Conservation (phyloP, 352 stramenopile species). For the Phytopythium chamaehyphon region DNA sequence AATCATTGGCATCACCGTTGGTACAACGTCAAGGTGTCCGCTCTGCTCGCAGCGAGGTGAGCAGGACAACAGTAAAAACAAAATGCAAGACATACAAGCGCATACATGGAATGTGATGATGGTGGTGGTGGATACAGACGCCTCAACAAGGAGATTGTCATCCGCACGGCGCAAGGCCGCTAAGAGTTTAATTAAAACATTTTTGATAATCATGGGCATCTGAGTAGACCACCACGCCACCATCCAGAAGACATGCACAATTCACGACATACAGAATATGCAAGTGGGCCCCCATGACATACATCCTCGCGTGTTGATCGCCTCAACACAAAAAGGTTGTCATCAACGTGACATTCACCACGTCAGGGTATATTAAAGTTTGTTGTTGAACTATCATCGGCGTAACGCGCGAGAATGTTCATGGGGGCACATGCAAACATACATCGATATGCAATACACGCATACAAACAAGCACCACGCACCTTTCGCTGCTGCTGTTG, state of each 20-base stretch:
- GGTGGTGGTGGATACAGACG: constrained; percentile 1
- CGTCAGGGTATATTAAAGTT: constrained; percentile 87
- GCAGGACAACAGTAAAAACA: too few relatives aligned
- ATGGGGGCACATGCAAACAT: background rate
- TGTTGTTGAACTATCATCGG: constrained; percentile 53
- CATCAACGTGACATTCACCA: constrained; percentile 31
- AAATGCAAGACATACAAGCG: background rate
- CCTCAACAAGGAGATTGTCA: constrained; percentile 13
- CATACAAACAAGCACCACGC: constrained; percentile 13
- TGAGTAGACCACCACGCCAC: too few relatives aligned
- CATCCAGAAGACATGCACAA: constrained; percentile 2
- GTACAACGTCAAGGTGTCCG: too few relatives aligned
- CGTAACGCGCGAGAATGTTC: constrained; percentile 12
- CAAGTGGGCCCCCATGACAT: background rate
- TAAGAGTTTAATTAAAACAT: constrained; percentile 30
- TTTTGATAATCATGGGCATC: constrained; percentile 19
- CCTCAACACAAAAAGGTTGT: constrained; percentile 50
- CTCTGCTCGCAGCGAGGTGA: too few relatives aligned
- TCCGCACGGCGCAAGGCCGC: constrained; percentile 12
- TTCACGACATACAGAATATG: background rate
- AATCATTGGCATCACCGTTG: background rate
- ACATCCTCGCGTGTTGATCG: constrained; percentile 16
- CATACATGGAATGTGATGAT: background rate
- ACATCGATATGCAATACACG: constrained; percentile 8
- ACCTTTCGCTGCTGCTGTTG: background rate